Percentiles rank a stretch among this genome's conserved stretches.
Conservation (phyloP, 2,329 filamentous ascomycete species). For the Xylariaceae sp. region DNA sequence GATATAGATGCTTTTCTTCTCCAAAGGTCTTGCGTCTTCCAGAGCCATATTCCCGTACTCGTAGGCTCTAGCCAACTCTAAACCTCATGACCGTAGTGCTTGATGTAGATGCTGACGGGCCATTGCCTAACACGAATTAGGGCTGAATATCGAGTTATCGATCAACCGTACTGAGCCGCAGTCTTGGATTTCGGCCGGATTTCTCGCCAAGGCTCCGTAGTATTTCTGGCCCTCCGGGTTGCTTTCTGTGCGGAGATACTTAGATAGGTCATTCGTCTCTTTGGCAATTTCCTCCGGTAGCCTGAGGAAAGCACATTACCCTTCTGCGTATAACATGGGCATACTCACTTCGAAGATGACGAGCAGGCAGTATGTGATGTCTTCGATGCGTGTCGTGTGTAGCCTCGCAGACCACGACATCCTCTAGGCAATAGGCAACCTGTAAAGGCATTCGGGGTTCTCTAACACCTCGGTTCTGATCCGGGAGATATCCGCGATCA, state of each 20-base stretch:
- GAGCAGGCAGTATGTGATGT: constrained; percentile 39
- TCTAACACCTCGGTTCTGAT: neutral
- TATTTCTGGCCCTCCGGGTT: neutral
- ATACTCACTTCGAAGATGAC: constrained; percentile 41
- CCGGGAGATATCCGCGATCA: neutral
- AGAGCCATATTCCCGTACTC: neutral
- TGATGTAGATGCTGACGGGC: neutral
- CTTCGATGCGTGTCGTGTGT: constrained; percentile 34
- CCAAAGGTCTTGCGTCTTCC: neutral
- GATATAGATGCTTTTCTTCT: constrained; percentile 1
- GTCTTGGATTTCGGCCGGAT: neutral
- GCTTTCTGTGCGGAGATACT: constrained; percentile 7
- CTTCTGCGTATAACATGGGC: constrained; percentile 41
- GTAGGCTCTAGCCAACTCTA: neutral
- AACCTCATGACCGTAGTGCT: neutral
- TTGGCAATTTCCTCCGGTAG: constrained; percentile 7
- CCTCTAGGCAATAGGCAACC: constrained; percentile 27
- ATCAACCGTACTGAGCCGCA: neutral
- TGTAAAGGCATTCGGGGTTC: neutral
- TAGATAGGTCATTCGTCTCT: neutral
- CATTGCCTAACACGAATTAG: neutral
- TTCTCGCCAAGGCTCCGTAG: neutral
- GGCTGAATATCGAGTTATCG: neutral
- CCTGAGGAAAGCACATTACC: constrained; percentile 30
- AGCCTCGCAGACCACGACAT: constrained; percentile 39